These are phyloP conservation scores for Trichoderma virens DNA, from an alignment of 495 filamentous ascomycete species.

Conservation along the genomic window DNA sequence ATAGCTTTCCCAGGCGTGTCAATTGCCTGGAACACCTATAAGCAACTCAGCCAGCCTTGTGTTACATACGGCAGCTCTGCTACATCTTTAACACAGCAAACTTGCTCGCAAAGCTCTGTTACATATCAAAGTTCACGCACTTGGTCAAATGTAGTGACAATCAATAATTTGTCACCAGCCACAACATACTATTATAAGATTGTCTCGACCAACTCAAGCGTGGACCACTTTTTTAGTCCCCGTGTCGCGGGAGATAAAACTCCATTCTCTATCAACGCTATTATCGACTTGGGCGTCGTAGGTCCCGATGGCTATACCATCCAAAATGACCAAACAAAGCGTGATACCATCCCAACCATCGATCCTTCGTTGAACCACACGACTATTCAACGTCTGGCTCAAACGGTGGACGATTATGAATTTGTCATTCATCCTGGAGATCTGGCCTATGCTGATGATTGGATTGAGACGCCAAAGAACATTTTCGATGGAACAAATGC, in stretches of 20 bases:
- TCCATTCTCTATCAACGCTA: constrained; percentile 33
- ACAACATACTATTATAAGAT: constrained; percentile 47
- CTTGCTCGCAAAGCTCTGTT: constrained; percentile 29
- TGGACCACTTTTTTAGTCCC: constrained; percentile 49
- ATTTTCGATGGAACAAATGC: constrained; percentile 32
- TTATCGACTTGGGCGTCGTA: constrained; percentile 43
- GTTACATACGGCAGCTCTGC: constrained; percentile 36
- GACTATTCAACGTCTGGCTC: constrained; percentile 49
- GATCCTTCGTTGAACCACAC: constrained; percentile 54
- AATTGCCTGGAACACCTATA: constrained; percentile 44
- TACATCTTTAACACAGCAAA: constrained; percentile 20
- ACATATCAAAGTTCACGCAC: constrained; percentile 35
- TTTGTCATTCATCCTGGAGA: constrained; percentile 51
- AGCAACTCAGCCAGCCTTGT: constrained; percentile 30
- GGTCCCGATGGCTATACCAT: constrained; percentile 51
- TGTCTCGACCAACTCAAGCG: constrained; percentile 45
- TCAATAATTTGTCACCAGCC: constrained; percentile 26
- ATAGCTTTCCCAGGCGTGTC: constrained; percentile 38
- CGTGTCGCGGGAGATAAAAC: constrained; percentile 37
- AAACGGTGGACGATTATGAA: constrained; percentile 50
- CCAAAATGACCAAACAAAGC: constrained; percentile 38
- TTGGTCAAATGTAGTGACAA: constrained; percentile 30
- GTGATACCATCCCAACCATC: constrained; percentile 43
- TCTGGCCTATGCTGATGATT: constrained; percentile 43
- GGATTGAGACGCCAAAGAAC: constrained; percentile 34